Conservation (phyloP, 2,329 filamentous ascomycete genomes). For the Tolypocladium endophyticum region DNA sequence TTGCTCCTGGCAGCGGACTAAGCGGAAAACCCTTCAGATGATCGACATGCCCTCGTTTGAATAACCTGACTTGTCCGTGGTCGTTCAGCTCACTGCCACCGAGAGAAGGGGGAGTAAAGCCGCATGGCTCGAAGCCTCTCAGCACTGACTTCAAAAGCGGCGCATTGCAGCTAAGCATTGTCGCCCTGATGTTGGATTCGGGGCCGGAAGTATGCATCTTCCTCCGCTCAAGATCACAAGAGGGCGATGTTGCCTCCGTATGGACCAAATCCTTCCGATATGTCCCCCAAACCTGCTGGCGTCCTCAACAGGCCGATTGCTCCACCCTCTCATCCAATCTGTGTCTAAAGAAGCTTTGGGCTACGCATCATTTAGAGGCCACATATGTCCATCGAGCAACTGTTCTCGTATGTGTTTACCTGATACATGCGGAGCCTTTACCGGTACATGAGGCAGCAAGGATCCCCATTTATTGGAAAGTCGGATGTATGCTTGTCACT, state of each 20-base stretch:
- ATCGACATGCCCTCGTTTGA: background rate
- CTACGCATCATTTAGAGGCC: background rate
- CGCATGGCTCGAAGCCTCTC: background rate
- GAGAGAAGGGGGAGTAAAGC: background rate
- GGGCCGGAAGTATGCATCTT: background rate
- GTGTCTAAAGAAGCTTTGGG: background rate
- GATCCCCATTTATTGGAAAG: background rate
- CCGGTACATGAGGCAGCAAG: background rate
- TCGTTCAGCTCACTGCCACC: background rate
- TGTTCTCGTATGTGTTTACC: background rate
- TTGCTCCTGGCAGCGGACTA: background rate
- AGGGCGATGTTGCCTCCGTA: background rate
- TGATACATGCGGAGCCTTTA: background rate
- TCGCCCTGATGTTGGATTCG: background rate
- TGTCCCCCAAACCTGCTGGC: constrained; percentile 1
- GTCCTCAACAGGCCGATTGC: background rate
- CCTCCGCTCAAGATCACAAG: background rate
- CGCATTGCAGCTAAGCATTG: background rate
- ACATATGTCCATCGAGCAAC: background rate
- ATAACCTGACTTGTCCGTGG: no score
- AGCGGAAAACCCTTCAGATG: background rate
- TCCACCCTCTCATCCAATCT: background rate
- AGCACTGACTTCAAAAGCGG: background rate
- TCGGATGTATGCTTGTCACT: background rate
- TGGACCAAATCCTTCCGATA: background rate